Evolutionary conservation across 106 monocot genomes (phyloP).

Genomic region (Platanthera guangdongensis): DNA sequence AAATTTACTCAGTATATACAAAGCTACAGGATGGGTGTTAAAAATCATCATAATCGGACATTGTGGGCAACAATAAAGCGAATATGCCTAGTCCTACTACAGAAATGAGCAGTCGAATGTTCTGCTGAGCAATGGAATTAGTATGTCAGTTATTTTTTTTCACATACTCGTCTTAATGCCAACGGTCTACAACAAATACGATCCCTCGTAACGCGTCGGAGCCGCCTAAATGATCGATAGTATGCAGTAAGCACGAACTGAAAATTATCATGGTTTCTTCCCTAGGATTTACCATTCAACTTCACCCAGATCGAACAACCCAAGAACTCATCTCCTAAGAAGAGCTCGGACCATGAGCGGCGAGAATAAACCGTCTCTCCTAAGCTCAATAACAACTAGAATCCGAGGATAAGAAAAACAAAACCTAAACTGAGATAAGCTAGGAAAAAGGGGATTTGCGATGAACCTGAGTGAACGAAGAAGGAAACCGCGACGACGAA

Average conservation of each 20-base stretch:
- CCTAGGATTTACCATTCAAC: not conserved
- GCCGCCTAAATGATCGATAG: not conserved
- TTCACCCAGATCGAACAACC: not conserved
- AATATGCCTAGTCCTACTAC: not conserved
- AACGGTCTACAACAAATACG: not conserved
- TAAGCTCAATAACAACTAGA: not conserved
- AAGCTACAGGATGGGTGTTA: not conserved
- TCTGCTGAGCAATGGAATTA: not conserved
- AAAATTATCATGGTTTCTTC: not conserved
- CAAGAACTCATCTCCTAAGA: not conserved
- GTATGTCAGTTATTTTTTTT: too few relatives aligned
- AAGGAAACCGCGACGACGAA: not conserved
- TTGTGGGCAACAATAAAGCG: not conserved
- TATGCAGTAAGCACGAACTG: not conserved
- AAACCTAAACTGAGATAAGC: not conserved
- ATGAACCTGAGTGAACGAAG: not conserved
- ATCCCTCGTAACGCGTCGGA: not conserved
- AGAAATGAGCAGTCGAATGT: not conserved
- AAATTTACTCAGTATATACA: too few relatives aligned
- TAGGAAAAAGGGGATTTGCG: not conserved
- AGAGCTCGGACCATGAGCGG: not conserved
- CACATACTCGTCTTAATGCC: not conserved
- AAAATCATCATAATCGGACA: not conserved
- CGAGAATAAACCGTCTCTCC: not conserved
- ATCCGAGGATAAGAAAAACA: not conserved